Base-by-base conservation (phyloP, 768 basidiomycete species). In the Tricholoma sp. region DNA sequence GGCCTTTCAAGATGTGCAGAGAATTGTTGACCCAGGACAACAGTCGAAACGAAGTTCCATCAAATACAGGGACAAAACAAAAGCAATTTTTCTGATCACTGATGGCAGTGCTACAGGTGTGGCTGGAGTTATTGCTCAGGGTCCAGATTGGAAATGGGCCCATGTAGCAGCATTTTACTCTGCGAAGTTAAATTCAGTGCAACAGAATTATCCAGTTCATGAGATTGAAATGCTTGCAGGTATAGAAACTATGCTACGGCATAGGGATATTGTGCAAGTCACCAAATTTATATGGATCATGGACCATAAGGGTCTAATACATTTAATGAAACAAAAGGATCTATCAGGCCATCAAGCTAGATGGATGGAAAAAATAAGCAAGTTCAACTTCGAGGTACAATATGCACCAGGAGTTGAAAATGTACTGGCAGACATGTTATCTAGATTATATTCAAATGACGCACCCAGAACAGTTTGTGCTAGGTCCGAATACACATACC, bases 1-100 rank as follows among this genome's bases (percentile, higher is more conserved):
- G 1, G 71, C 74, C 3, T 76, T 76, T 57, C 63, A 74, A 0
- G 65, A 68, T n/a, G 65, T 77, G 15, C 76, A 76, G 52, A 1
- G 32, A 0, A 60, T 68, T 1, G 59, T 63, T 12, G 47, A 58
- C 4, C 50, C 42, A 4, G 59, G 58, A 48, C 50, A 56, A 0
- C 56, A 68, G 20, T 58, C 68, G 44, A 53, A 54, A 34, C 54
- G 66, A 1, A 49, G 58, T 6, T 59, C 64, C 0, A 29, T 69
- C 0, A 49, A 61, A 24, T 72, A 72, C 57, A 50, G 48, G 2
- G 13, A 13, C 0, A 50, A 55, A 9, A 58, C 62, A n/a, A n/a
- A n/a, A n/a, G n/a, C n/a, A n/a, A n/a, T n/a, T n/a, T n/a, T n/a
- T n/a, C n/a, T n/a, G n/a, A n/a, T n/a, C n/a, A n/a, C n/a, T n/a